Base-by-base conservation (phyloP, 208 protist species). In the Wallacemonas sp. region DNA sequence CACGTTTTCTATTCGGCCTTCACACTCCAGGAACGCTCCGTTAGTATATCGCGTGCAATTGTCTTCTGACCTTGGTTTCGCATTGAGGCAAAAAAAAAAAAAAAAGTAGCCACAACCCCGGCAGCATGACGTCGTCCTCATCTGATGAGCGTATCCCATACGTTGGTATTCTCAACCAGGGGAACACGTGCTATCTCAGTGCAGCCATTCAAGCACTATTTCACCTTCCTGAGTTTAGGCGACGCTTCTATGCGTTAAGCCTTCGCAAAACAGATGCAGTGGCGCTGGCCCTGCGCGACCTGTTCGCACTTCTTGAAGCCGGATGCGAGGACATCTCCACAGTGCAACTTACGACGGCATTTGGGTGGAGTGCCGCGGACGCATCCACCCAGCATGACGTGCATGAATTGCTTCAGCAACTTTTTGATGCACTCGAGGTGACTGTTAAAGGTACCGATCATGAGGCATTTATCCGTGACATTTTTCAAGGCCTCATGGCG, bases 141-240 rank as follows among this genome's bases (percentile, higher is more conserved):
- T 38, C 51, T 21, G 24, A 3, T 42, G 66, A 54, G 22, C 9
- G 14, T 19, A 54, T 36, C 22, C 59, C 44, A n/a, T 90, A 76
- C 28, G 81, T 88, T 3, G 93, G 93, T 28, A 79, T 97, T 30
- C 61, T 84, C 27, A 97, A 97, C 64, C 90, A 96, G 67, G 91
- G 88, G 22, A 86, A 75, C 60, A 97, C 93, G 21, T 97, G 93
- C 77, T 96, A 97, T 68, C 70, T 97, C 12, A 97, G 94, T 74
- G 86, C 89, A 1, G 75, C 94, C 21, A 87, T 97, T 31, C 93
- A 97, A 67, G 75, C 79, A 0, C 73, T 97, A 2, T 96, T 82
- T 64, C 82, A 96, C 62, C 33, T 95, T 3, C 83, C 86, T 1
- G 61, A 70, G 38, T 97, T 97, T 63, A 82, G 86, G 28, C 58